These are phyloP conservation scores for Beta corolliflora DNA, from an alignment of 179 eudicot species.

Conservation along the genomic window DNA sequence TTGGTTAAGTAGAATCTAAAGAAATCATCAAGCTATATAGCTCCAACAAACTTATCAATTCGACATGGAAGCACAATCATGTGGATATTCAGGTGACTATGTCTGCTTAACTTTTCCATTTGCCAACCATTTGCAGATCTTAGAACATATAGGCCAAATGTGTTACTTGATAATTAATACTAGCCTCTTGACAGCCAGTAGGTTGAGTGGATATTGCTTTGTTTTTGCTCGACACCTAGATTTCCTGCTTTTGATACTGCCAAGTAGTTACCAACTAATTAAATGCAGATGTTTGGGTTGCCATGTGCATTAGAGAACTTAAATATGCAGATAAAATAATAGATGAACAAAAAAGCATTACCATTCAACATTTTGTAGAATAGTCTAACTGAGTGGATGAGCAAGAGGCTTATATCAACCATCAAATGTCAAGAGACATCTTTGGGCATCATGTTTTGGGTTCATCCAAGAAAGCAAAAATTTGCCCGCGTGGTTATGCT, in stretches of 20 bases:
- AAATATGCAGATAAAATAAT: not conserved
- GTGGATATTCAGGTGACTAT: slow-evolving; percentile 2
- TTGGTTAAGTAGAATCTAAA: not conserved
- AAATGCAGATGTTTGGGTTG: slow-evolving; percentile 4
- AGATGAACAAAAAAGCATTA: not conserved
- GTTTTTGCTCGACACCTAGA: not conserved
- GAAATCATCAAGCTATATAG: not conserved
- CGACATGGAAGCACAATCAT: not conserved
- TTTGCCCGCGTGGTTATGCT: not conserved
- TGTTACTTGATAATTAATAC: not conserved
- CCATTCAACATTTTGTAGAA: not conserved
- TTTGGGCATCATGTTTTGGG: not conserved
- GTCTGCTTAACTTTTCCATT: not conserved
- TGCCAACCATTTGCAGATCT: not conserved
- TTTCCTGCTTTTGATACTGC: not conserved
- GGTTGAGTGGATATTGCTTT: not conserved
- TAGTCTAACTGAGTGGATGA: not conserved
- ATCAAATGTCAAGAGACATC: not conserved
- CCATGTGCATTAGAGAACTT: not conserved
- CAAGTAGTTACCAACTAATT: not conserved
- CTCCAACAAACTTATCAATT: not conserved
- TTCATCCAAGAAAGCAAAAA: not conserved
- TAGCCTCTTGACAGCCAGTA: not conserved
- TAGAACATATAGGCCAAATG: not conserved
- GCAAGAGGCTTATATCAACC: not conserved